A percentile compares a stretch with the other conserved stretches of the same genome.
Conservation (phyloP, 2,329 filamentous ascomycete genomes). For the Fusarium sp. region DNA sequence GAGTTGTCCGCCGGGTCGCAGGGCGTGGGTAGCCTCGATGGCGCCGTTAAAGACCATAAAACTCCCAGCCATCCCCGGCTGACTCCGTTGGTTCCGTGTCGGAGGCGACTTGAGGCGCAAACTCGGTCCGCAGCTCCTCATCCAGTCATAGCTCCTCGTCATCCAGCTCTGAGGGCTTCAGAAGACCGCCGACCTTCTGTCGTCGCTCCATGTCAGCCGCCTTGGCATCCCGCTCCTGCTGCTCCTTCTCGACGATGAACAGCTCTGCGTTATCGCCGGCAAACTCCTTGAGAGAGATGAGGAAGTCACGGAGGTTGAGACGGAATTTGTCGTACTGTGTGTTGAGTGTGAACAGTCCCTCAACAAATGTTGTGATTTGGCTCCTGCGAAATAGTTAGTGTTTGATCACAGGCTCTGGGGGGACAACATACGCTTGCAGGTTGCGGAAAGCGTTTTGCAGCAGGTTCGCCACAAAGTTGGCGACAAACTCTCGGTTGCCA, state of each 20-base stretch:
- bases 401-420: background rate
- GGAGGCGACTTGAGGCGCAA: constrained; percentile 55
- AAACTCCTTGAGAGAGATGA: constrained; percentile 97
- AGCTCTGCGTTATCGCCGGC: constrained; percentile 95
- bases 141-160: constrained; percentile 91
- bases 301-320: constrained; percentile 93
- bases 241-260: constrained; percentile 93
- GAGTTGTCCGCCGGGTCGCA: background rate
- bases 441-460: constrained; percentile 94
- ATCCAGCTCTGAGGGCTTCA: constrained; percentile 97
- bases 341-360: constrained; percentile 89
- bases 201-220: constrained; percentile 90
- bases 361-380: constrained; percentile 91
- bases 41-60: constrained; percentile 67
- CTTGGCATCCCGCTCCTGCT: constrained; percentile 86
- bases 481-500: constrained; percentile 89
- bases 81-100: constrained; percentile 43
- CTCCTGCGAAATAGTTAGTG: constrained; percentile 65
- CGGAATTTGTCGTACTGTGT: constrained; percentile 95
- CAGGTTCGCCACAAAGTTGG: constrained; percentile 86
- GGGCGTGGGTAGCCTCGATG: constrained; percentile 4
- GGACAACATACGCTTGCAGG: constrained; percentile 79
- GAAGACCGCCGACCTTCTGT: constrained; percentile 92
- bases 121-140: constrained; percentile 74
- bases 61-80: constrained; percentile 70